phyloP scores from a whole-genome alignment of 164 flowering plant species.

The Cinnamomum chago region DNA sequence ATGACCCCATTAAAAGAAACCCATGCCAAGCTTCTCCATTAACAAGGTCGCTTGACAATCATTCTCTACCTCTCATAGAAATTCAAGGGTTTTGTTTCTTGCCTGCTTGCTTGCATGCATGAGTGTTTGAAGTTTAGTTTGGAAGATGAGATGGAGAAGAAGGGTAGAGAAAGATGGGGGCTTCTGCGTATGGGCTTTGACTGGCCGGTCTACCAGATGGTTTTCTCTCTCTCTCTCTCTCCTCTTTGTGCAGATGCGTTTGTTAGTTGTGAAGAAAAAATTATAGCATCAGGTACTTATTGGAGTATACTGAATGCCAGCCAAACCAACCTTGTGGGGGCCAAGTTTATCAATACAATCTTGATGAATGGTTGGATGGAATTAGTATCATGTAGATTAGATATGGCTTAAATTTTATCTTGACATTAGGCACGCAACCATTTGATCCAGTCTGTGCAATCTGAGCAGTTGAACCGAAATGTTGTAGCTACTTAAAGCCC shows the following conservation, averaged over 20 bases:
- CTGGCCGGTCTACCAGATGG: constrained; percentile 66
- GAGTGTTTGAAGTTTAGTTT: background rate
- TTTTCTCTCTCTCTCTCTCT: constrained; percentile 7
- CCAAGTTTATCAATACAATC: background rate
- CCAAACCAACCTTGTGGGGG: background rate
- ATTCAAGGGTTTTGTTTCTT: background rate
- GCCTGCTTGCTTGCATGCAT: background rate
- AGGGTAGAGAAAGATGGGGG: background rate
- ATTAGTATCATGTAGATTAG: background rate
- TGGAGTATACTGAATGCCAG: too few relatives aligned
- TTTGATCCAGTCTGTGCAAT: too few relatives aligned
- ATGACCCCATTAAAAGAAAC: background rate
- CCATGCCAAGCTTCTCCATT: background rate
- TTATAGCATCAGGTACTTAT: too few relatives aligned
- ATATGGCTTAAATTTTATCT: background rate
- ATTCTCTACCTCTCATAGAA: background rate
- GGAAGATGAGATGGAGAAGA: background rate
- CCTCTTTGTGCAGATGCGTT: background rate
- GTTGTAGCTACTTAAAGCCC: background rate
- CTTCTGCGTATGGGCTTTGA: constrained; percentile 29
- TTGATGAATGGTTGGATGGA: background rate
- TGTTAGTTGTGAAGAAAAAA: background rate
- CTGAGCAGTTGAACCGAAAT: background rate
- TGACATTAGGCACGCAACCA: too few relatives aligned
- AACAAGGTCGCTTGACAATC: background rate